These are phyloP conservation scores for Solanum pinnatisectum DNA, from an alignment of 257 asterid genomes.

Conservation along the genomic window DNA sequence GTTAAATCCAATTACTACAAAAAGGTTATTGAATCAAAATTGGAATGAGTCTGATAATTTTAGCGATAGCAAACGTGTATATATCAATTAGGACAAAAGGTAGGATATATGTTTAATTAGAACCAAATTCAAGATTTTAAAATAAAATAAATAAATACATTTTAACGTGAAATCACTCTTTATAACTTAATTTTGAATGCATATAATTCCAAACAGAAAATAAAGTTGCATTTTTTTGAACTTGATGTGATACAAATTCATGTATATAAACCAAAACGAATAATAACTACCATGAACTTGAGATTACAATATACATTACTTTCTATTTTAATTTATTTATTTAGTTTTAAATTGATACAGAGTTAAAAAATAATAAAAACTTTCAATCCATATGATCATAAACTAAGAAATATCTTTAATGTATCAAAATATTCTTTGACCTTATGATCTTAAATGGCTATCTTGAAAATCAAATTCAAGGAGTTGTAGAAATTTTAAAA, in stretches of 20 bases:
- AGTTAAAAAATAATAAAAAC: too few species aligned
- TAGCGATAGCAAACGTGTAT: not conserved
- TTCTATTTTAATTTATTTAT: too few species aligned
- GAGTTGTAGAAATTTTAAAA: not conserved
- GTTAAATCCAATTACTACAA: not conserved
- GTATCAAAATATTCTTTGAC: not conserved
- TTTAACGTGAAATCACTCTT: not conserved
- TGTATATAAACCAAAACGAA: not conserved
- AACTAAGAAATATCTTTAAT: too few species aligned
- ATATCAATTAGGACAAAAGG: not conserved
- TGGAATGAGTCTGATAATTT: not conserved
- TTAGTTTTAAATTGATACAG: not conserved
- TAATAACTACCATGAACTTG: not conserved
- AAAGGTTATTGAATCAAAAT: not conserved
- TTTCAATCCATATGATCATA: not conserved
- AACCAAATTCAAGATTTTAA: not conserved
- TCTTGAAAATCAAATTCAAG: too few species aligned
- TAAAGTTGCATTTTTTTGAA: not conserved
- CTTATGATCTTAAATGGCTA: too few species aligned
- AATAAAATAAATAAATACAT: not conserved
- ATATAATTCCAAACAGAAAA: not conserved
- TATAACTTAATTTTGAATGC: too few species aligned
- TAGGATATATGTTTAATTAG: not conserved
- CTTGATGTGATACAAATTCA: not conserved
- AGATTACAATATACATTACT: too few species aligned